Evolutionary conservation across 257 asterid genomes (phyloP).

Genomic region (Fraxinus americana): DNA sequence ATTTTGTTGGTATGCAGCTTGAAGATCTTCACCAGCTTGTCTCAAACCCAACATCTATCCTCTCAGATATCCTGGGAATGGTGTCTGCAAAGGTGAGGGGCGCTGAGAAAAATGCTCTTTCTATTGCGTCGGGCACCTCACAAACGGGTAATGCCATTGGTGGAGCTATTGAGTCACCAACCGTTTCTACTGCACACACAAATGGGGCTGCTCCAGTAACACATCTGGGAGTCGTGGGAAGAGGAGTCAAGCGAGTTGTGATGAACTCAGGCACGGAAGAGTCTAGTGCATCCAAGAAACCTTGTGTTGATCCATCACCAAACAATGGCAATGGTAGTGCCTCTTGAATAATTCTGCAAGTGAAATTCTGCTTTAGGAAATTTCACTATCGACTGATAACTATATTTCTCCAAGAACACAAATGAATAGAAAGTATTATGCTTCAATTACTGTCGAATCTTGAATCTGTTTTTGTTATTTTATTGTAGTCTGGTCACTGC

Average conservation of each 20-base stretch:
- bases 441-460: neutral
- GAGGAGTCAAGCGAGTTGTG: conserved; percentile 90
- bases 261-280: conserved; percentile 48
- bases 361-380: conserved; percentile 14
- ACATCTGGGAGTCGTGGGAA: conserved; percentile 91
- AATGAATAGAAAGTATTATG: neutral
- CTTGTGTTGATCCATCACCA: conserved; percentile 56
- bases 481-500: neutral
- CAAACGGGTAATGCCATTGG: conserved; percentile 44
- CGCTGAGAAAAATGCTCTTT: conserved; percentile 34
- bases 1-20: conserved; percentile 55
- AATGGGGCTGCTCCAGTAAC: conserved; percentile 64
- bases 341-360: conserved; percentile 36
- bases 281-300: conserved; percentile 59
- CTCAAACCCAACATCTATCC: conserved; percentile 67
- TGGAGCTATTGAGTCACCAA: conserved; percentile 52
- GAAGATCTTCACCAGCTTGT: conserved; percentile 90
- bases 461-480: neutral
- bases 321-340: conserved; percentile 43
- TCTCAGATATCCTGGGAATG: conserved; percentile 64
- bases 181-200: conserved; percentile 72
- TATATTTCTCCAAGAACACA: neutral
- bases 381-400: neutral
- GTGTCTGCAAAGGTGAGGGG: conserved; percentile 63
- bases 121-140: conserved; percentile 54